A percentile compares a stretch with the other conserved stretches of the same genome.
Evolutionary conservation across 2,329 filamentous ascomycete species (phyloP).

Genomic region (Stemphylium beticola): DNA sequence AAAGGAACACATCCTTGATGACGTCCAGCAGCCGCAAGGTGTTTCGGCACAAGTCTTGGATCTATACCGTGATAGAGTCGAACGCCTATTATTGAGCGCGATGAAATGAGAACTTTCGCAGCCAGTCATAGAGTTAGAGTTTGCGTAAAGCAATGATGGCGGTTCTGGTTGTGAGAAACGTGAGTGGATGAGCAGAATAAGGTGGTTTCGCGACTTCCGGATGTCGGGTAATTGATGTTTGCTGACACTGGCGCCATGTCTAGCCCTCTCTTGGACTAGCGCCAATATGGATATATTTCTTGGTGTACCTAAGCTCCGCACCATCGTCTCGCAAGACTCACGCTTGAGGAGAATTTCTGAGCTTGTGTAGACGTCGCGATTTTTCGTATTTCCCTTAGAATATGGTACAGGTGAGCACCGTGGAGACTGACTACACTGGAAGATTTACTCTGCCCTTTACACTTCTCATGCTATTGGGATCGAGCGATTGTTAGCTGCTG

Average conservation of each 20-base stretch:
- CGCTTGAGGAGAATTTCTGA: constrained; percentile 18
- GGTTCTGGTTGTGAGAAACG: background rate
- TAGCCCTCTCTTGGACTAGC: constrained; percentile 8
- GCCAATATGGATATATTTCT: constrained; percentile 5
- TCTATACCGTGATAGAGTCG: background rate
- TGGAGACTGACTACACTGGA: background rate
- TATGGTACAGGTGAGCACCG: background rate
- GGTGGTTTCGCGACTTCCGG: constrained; percentile 20
- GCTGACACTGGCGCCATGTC: constrained; percentile 5
- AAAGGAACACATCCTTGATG: background rate
- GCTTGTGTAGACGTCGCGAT: constrained; percentile 18
- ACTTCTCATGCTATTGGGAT: background rate
- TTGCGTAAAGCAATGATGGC: background rate
- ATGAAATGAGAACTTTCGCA: background rate
- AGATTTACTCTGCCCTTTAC: background rate
- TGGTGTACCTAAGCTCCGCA: constrained; percentile 21
- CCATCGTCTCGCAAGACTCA: constrained; percentile 15
- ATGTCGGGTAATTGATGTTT: constrained; percentile 19
- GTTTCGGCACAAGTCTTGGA: background rate
- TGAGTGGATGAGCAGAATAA: constrained; percentile 22
- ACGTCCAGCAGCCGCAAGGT: background rate
- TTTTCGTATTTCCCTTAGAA: background rate
- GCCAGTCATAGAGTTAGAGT: background rate
- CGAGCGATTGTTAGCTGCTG: background rate
- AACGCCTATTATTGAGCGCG: background rate